Evolutionary conservation across 805 yeast species (phyloP), one percentile per base, ranked within the genome.

Genomic region (Candida namnaoensis): DNA sequence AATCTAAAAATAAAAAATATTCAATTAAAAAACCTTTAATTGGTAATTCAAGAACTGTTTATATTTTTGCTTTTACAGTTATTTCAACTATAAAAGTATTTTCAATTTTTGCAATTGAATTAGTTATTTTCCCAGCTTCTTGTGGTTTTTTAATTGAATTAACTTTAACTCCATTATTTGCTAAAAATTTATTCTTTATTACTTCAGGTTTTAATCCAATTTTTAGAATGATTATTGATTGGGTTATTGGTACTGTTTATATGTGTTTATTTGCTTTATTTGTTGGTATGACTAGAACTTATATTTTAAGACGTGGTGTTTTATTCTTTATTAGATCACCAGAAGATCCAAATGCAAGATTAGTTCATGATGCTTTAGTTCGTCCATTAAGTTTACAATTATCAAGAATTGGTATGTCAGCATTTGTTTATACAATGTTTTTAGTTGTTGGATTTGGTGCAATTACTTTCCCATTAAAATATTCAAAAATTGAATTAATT

Each of bases 321-420:
- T 67, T 93, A 38, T 93, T 79, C 59, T 93, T 93, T 64, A 84
- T 93, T 45, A 74, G 96, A 51, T 88, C 95, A 23, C 96, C 96
- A 5, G 96, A 88, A 51, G 97, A 93, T 57, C 96, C 95, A 34
- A 83, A 86, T 51, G 80, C 88, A 37, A 78, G 91, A 49, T 74
- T 93, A 11, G 72, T 91, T 35, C 91, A 88, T 49, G 96, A 90
- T 56, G 93, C 95, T 1, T 61, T 93, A 41, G 82, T 84, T 44
- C 78, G 84, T 49, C 85, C 96, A 1, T 72, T 91, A 52, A 47
- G 61, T 8, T 65, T 82, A 37, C 97, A 93, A 57, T 47, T 90
- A 23, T 77, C 82, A 27, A 71, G 95, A 47, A 80, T 90, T 28
- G 69, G 70, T 3, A 61, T 87, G 26, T 83, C 95, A 27, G 91